phyloP scores from a whole-genome alignment of 2,329 filamentous ascomycete species.

The Lachnellula suecica region DNA sequence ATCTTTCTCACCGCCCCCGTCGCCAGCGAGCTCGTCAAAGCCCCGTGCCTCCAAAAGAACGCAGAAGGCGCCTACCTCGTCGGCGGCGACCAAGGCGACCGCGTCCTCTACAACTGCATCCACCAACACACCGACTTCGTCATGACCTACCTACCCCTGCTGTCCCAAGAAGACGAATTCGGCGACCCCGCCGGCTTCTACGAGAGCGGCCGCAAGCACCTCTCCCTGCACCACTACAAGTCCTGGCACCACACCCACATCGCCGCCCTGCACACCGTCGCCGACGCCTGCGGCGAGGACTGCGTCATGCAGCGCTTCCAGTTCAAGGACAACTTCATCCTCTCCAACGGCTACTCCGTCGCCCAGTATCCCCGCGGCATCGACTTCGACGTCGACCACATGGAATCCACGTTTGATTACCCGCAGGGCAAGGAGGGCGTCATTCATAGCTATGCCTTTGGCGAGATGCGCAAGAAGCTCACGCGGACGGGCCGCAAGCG shows the following conservation, averaged over 20 bases:
- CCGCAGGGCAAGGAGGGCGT: slow-evolving; percentile 20
- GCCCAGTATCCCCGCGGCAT: slow-evolving; percentile 31
- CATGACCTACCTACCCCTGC: slow-evolving; percentile 25
- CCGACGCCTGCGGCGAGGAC: slow-evolving; percentile 33
- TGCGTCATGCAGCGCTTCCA: slow-evolving; percentile 33
- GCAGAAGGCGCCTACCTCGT: slow-evolving; percentile 22
- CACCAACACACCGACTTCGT: slow-evolving; percentile 25
- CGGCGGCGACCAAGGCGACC: slow-evolving; percentile 30
- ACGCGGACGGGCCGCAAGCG: slow-evolving; percentile 49
- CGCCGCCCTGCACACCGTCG: slow-evolving; percentile 24
- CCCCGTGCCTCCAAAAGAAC: slow-evolving; percentile 27
- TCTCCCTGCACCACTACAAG: slow-evolving; percentile 33
- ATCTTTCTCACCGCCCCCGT: slow-evolving; percentile 29
- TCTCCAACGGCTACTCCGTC: slow-evolving; percentile 29
- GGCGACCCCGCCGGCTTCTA: slow-evolving; percentile 34
- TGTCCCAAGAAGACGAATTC: slow-evolving; percentile 32
- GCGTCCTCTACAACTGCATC: slow-evolving; percentile 32
- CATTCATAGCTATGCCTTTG: slow-evolving; percentile 41
- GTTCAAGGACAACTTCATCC: slow-evolving; percentile 30
- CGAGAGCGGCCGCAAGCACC: slow-evolving; percentile 27
- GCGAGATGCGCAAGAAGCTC: slow-evolving; percentile 46
- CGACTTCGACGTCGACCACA: slow-evolving; percentile 29
- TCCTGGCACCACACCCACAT: slow-evolving; percentile 30
- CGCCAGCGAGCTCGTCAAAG: slow-evolving; percentile 17
- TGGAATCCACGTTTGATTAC: slow-evolving; percentile 30